Base-by-base conservation (phyloP, 2,329 filamentous ascomycete species). In the Aspergillus pseudoglaucus region DNA sequence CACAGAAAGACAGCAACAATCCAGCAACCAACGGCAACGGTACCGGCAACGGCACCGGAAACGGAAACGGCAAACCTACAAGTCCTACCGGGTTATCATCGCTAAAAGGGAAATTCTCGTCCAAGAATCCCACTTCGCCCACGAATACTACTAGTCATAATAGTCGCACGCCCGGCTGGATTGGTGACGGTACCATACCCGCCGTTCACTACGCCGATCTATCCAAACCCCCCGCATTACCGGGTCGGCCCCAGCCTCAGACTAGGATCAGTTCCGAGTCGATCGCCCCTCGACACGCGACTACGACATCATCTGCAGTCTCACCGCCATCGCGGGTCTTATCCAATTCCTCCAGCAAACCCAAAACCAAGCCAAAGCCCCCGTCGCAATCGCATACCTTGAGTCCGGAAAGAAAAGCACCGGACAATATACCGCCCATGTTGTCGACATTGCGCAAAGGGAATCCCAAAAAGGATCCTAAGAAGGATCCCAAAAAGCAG, bases 171-270 rank as follows among this genome's bases (percentile, higher is more conserved):
- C 64, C 68, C 9, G 83, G 81, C 3, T 90, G 82, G 75, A 85
- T 95, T 59, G 90, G 88, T 37, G 79, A 84, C 53, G 87, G 88
- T 10, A 93, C 88, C 1, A 84, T 95, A 53, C 88, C 88, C 42
- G 85, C 87, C 6, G 80, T 90, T 43, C 83, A 78, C 50, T 95
- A 94, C 63, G 79, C 83, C 4, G 85, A 94, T 57, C 75, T 95
- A n/a, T 85, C 87, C n/a, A 82, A 83, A 48, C 86, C 86, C 10
- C 70, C 82, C 10, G 71, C 77, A 43, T 75, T 87, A 20, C 79
- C 81, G 22, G 74, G 77, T 25, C 58, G 64, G 47, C 60, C 62
- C 35, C 25, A 49, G 42, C 48, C 59, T 42, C 39, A 55, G 4
- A 50, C 55, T 22, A 58, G 55, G 42, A 46, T 47, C 20, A 56